Conservation (phyloP, 257 asterid genomes). For the Lycium barbarum region DNA sequence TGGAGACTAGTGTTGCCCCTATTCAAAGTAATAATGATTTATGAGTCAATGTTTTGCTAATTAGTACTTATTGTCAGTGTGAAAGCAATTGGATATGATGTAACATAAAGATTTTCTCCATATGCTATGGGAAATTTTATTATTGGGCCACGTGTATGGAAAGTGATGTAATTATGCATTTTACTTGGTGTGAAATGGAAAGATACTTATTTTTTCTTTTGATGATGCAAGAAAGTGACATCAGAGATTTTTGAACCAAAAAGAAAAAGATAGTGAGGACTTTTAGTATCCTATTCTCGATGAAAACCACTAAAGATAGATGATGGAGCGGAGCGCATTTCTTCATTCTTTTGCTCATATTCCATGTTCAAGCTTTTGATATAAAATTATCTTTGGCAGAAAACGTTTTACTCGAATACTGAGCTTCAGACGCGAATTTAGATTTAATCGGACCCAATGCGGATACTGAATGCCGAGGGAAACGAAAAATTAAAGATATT, state of each 20-base stretch:
- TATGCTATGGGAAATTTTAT: slow-evolving; percentile 39
- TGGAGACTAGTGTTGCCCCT: neutral
- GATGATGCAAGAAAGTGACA: slow-evolving; percentile 51
- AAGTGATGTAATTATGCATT: slow-evolving; percentile 19
- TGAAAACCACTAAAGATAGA: neutral
- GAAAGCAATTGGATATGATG: slow-evolving; percentile 38
- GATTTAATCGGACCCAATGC: neutral
- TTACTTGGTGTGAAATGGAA: slow-evolving; percentile 35
- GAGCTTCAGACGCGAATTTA: too few relatives aligned
- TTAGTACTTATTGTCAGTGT: slow-evolving; percentile 20
- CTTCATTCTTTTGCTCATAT: neutral
- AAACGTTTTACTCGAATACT: too few relatives aligned
- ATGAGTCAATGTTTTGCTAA: neutral
- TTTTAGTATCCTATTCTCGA: neutral
- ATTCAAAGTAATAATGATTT: neutral
- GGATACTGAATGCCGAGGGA: too few relatives aligned
- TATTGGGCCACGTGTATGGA: slow-evolving; percentile 42
- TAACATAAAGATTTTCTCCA: slow-evolving; percentile 23
- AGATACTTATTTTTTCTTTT: neutral
- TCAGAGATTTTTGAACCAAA: slow-evolving; percentile 34
- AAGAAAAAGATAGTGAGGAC: neutral
- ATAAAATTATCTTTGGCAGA: too few relatives aligned
- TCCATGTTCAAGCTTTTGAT: too few relatives aligned
- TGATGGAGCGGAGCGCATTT: neutral
- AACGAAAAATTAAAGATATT: neutral